Conservation (phyloP, 1,284 basidiomycete genomes). For the Coriolopsis trogii region DNA sequence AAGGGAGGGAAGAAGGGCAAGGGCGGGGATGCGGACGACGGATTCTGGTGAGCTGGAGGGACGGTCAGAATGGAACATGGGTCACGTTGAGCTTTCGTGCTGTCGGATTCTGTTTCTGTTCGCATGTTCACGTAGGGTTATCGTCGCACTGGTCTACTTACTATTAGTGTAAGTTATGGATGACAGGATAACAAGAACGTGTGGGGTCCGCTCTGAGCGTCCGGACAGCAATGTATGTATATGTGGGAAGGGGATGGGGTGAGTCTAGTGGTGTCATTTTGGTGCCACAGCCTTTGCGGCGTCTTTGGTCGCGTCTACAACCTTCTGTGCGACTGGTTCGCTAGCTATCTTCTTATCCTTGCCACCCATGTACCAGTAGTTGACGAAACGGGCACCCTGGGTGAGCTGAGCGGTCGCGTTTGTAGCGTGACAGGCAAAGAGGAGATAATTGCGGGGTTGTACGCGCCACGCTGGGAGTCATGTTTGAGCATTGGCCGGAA, state of each 20-base stretch:
- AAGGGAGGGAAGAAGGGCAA: constrained; percentile 70
- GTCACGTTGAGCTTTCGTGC: neutral
- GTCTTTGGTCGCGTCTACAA: constrained; percentile 45
- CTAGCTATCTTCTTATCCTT: constrained; percentile 59
- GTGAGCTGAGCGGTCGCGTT: constrained; percentile 86
- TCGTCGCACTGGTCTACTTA: constrained; percentile 5
- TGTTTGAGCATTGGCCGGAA: neutral
- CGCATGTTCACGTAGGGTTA: constrained; percentile 2
- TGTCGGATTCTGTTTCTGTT: neutral
- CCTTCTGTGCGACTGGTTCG: constrained; percentile 33
- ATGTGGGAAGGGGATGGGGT: constrained; percentile 2
- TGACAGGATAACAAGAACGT: constrained; percentile 2
- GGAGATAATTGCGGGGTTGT: constrained; percentile 91
- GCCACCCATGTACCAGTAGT: constrained; percentile 88
- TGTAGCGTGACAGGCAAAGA: constrained; percentile 91
- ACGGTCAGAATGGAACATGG: too few species aligned
- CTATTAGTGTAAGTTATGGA: constrained; percentile 16
- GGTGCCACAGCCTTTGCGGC: constrained; percentile 43
- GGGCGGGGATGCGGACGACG: constrained; percentile 76
- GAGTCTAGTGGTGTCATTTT: constrained; percentile 22
- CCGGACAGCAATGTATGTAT: constrained; percentile 2
- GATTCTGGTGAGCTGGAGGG: constrained; percentile 73
- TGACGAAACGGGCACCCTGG: constrained; percentile 84
- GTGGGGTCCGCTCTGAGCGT: constrained; percentile 5
- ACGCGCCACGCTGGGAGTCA: constrained; percentile 92